Conservation (phyloP, 495 filamentous ascomycete genomes). For the Sporormia fimetaria region DNA sequence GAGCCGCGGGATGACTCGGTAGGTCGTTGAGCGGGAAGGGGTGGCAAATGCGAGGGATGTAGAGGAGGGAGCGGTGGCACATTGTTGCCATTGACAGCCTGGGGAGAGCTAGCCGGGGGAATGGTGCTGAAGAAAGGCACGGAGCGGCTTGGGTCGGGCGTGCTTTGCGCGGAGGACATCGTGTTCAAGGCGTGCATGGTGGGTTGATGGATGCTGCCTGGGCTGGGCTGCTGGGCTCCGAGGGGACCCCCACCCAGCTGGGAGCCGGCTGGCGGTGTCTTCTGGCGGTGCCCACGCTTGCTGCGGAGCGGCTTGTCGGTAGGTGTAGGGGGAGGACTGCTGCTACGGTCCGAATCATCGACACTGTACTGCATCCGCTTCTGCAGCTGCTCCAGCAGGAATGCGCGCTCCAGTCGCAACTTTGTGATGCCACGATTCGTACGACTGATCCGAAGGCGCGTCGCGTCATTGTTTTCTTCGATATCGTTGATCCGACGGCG, state of each 20-base stretch:
- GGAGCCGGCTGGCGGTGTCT: slow-evolving; percentile 15
- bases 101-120: slow-evolving; percentile 9
- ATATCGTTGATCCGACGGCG: slow-evolving; percentile 84
- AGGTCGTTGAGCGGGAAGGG: slow-evolving; percentile 13
- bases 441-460: slow-evolving; percentile 65
- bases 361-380: slow-evolving; percentile 74
- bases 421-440: slow-evolving; percentile 75
- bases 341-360: slow-evolving; percentile 62
- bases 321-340: slow-evolving; percentile 54
- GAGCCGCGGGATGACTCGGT: slow-evolving; percentile 1
- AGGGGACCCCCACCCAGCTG: slow-evolving; percentile 4
- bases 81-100: slow-evolving; percentile 18
- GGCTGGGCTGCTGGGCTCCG: slow-evolving; percentile 10
- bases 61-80: slow-evolving; percentile 9
- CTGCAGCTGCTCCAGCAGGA: slow-evolving; percentile 77
- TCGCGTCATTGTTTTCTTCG: slow-evolving; percentile 74
- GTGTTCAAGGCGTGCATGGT: slow-evolving; percentile 15
- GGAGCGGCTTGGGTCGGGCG: slow-evolving; percentile 19
- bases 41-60: slow-evolving; percentile 10
- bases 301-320: slow-evolving; percentile 73
- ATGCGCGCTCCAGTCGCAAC: slow-evolving; percentile 78
- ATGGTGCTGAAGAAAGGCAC: slow-evolving; percentile 17
- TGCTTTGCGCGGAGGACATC: slow-evolving; percentile 22
- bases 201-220: slow-evolving; percentile 6
- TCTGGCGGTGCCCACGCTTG: slow-evolving; percentile 54